phyloP scores from a whole-genome alignment of 1,284 basidiomycete species.

The Sporisorium graminicola region DNA sequence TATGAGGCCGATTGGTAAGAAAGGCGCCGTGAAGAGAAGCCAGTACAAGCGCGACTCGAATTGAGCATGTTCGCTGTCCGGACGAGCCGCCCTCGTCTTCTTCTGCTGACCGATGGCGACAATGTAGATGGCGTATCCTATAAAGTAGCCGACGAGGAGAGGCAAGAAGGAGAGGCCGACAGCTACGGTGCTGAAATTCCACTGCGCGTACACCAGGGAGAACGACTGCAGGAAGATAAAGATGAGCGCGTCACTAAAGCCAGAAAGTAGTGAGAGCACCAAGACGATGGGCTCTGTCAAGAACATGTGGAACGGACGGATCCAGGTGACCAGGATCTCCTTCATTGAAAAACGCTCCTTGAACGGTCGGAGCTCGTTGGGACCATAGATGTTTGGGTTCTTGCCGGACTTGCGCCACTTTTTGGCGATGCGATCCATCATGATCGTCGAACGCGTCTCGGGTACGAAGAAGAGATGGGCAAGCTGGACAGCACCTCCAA shows the following conservation, averaged over 20 bases:
- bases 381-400: conserved; percentile 64
- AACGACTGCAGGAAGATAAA: conserved; percentile 72
- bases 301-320: conserved; percentile 70
- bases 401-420: conserved; percentile 62
- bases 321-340: conserved; percentile 70
- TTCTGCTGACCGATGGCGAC: conserved; percentile 66
- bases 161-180: conserved; percentile 69
- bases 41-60: conserved; percentile 70
- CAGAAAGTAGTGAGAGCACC: conserved; percentile 70
- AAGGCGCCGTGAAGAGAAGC: conserved; percentile 70
- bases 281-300: conserved; percentile 71
- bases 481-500: conserved; percentile 70
- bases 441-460: conserved; percentile 70
- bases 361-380: conserved; percentile 68
- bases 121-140: conserved; percentile 70
- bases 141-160: conserved; percentile 71
- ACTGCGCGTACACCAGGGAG: conserved; percentile 70
- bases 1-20: conserved; percentile 71
- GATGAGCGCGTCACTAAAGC: conserved; percentile 70
- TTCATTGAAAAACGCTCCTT: conserved; percentile 66
- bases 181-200: conserved; percentile 68
- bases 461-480: conserved; percentile 71
- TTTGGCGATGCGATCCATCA: conserved; percentile 71
- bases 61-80: conserved; percentile 57
- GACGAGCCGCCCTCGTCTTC: conserved; percentile 63